Evolutionary conservation across 1,284 basidiomycete genomes (phyloP), one percentile per base, ranked within the genome.

Genomic region (Rhodotorula sp.): DNA sequence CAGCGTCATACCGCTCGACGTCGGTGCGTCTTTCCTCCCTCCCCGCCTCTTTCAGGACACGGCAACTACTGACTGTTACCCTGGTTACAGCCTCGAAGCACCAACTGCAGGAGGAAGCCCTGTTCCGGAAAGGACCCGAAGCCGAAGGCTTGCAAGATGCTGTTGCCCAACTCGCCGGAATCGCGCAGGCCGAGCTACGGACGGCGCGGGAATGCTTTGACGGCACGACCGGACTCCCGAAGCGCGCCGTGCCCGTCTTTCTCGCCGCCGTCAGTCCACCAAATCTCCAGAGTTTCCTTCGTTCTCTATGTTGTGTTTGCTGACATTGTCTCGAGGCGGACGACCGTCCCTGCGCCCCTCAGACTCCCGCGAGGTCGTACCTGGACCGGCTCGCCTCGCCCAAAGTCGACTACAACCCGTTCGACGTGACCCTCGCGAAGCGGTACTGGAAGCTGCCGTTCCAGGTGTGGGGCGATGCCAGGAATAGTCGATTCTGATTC

Each of bases 371-470:
- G 31, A 85, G 87, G 72, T 86, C 86, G 58, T 92, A 90, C 82
- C 85, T 97, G 58, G 83, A 85, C 73, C 85, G 89, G 62, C 83
- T 97, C 68, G 91, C 96, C 80, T 85, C 85, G 20, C 49, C 68
- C 10, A 26, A 68, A 63, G 86, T 85, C 68, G 87, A 91, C 80
- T 97, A 97, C 83, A 87, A 97, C 80, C 91, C 87, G 23, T 97
- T 93, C 81, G 83, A 90, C 72, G 85, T 87, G 12, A 84, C 85
- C 71, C 79, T 96, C 76, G 89, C 89, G 81, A 81, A 85, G 76
- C 86, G 88, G 79, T 90, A 92, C 80, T 97, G 94, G 91, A 88
- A 86, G 82, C 83, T 97, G 74, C 89, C 93, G 62, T 94, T 91
- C 86, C 86, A 87, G 76, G 88, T 97, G 63, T 96, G 91, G 92